Evolutionary conservation across 116 monocot genomes (phyloP).

Genomic region (Phalaenopsis hybrid): DNA sequence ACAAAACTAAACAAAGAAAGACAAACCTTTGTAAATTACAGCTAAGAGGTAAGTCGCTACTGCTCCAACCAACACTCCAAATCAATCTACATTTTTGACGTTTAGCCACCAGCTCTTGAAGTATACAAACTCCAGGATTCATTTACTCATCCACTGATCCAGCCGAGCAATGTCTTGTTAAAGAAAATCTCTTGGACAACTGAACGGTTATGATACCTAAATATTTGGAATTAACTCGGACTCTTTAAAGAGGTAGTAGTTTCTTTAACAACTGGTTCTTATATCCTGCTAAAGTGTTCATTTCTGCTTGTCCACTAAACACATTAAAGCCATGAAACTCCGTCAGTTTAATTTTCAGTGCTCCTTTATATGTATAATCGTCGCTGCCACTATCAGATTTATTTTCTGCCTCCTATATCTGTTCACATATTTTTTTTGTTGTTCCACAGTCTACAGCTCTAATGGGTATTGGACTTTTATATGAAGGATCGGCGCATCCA

Average conservation of each 20-base stretch:
- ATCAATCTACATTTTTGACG: no score
- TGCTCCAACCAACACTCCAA: no score
- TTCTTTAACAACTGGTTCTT: neutral
- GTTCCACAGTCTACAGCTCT: conserved; percentile 69
- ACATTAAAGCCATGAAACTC: neutral
- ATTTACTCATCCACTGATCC: no score
- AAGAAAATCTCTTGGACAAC: no score
- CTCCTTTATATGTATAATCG: conserved; percentile 2
- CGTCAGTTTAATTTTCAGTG: neutral
- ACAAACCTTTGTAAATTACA: no score
- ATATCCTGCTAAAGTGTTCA: neutral
- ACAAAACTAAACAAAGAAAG: no score
- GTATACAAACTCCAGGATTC: no score
- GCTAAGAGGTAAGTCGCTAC: no score
- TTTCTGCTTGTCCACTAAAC: neutral
- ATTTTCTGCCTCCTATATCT: neutral
- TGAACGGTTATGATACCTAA: neutral
- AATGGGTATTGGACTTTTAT: conserved; percentile 81
- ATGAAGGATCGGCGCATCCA: conserved; percentile 92
- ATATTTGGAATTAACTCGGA: neutral
- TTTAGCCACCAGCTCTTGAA: no score
- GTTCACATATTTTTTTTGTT: conserved; percentile 12
- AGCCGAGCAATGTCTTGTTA: no score
- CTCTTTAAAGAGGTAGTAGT: neutral
- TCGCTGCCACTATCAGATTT: neutral